Percentiles rank a stretch among this genome's conserved stretches.
Conservation (phyloP, 108 stramenopile genomes). For the Cyclostephanos invisitatus region DNA sequence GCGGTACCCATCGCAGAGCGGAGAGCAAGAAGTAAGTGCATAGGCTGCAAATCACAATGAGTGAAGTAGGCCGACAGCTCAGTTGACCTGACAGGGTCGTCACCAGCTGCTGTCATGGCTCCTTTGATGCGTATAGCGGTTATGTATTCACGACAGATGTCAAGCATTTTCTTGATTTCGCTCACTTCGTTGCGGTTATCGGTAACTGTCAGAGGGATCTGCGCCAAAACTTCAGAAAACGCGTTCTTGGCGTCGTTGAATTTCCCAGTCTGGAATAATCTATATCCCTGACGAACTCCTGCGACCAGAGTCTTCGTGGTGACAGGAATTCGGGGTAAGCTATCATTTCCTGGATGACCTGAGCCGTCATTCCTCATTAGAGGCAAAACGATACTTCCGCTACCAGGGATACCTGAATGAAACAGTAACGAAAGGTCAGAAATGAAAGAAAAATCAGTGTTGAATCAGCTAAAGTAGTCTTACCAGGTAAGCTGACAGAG, state of each 20-base stretch:
- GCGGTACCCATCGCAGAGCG: slow-evolving; percentile 98
- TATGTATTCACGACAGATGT: slow-evolving; percentile 95
- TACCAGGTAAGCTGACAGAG: slow-evolving; percentile 82
- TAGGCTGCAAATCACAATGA: slow-evolving; percentile 98
- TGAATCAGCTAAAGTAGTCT: background rate
- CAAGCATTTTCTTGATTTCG: slow-evolving; percentile 95
- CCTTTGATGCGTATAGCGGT: slow-evolving; percentile 95
- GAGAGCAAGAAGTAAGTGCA: slow-evolving; percentile 94
- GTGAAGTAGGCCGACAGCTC: slow-evolving; percentile 99
- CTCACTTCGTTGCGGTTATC: slow-evolving; percentile 79
- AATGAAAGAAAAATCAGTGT: slow-evolving; percentile 24
- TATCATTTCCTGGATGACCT: slow-evolving; percentile 79
- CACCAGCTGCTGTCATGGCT: slow-evolving; percentile 67
- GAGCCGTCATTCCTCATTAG: slow-evolving; percentile 83
- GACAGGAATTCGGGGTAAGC: slow-evolving; percentile 78
- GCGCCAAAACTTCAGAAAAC: slow-evolving; percentile 75
- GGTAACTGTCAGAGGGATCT: slow-evolving; percentile 90
- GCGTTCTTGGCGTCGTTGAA: slow-evolving; percentile 87
- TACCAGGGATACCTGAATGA: slow-evolving; percentile 65
- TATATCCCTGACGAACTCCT: slow-evolving; percentile 88
- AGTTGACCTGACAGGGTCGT: slow-evolving; percentile 86
- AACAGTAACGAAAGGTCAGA: slow-evolving; percentile 1
- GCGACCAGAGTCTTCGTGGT: slow-evolving; percentile 70
- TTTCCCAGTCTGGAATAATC: slow-evolving; percentile 93
- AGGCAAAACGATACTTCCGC: slow-evolving; percentile 69